phyloP scores from a whole-genome alignment of 768 basidiomycete species.

The Boletus rex-veris region DNA sequence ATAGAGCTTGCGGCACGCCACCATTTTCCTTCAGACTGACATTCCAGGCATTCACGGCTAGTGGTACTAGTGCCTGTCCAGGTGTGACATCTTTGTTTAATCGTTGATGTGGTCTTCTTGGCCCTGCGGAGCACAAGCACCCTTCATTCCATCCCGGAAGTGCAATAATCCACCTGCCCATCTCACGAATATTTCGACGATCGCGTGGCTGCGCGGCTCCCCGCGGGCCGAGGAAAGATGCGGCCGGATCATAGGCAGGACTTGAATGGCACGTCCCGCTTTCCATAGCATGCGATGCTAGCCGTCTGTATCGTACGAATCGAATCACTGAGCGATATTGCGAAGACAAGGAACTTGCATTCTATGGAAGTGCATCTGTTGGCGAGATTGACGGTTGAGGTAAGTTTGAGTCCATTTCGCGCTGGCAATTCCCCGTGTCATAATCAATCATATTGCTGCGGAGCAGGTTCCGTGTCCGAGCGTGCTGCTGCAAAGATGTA shows the following conservation, averaged over 20 bases:
- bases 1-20: not conserved
- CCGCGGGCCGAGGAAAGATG: not conserved
- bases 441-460: constrained; percentile 4
- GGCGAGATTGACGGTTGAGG: constrained; percentile 2
- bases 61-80: not conserved
- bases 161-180: constrained; percentile 4
- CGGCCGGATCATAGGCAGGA: constrained; percentile 22
- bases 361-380: constrained; percentile 5
- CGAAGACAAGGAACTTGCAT: constrained; percentile 11
- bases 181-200: not conserved
- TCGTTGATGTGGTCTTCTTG: not conserved
- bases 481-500: not conserved
- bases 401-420: constrained; percentile 6
- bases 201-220: no score
- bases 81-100: not conserved
- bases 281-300: constrained; percentile 2
- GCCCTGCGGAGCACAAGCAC: not conserved
- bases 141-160: constrained; percentile 16
- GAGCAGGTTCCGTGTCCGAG: constrained; percentile 3
- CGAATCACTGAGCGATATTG: not conserved
- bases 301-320: not conserved
- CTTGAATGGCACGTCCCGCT: not conserved
- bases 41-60: constrained; percentile 10
- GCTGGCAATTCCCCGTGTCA: not conserved
- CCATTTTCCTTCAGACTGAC: constrained; percentile 12